Base-by-base conservation (phyloP, 2,329 filamentous ascomycete species). In the Epicoccum sorghinum region DNA sequence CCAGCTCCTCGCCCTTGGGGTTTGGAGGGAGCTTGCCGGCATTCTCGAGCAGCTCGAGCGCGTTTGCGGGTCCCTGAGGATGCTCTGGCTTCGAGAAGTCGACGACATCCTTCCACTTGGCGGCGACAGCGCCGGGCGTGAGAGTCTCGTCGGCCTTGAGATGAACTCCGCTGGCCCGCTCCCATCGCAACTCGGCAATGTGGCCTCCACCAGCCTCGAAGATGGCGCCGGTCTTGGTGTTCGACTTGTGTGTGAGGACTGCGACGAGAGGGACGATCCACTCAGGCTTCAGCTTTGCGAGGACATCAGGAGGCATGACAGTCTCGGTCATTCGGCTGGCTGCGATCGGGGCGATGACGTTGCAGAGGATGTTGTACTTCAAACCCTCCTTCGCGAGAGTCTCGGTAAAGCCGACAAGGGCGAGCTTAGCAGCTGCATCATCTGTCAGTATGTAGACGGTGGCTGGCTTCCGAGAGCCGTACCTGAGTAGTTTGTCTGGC, bases 341-440 rank as follows among this genome's bases (percentile, higher is more conserved):
- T 65, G 93, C 93, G 71, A 97, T 93, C 47, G 95, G 95, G 14
- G 95, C 92, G 79, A 99, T 96, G 68, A 91, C 91, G 77, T 99
- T 99, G 81, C 83, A 86, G 68, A 96, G 79, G 66, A 99, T 98
- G 83, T 98, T 98, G 82, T 99, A 99, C 80, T 98, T 98, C 73
- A 86, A 82, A 64, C 95, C 95, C 81, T 99, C 95, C 83, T 98
- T 98, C 57, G 95, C 95, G 60, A 99, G 84, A 4, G 95, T 97
- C 83, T 99, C 93, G 35, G 93, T 97, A 81, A 98, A 98, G 65
- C 93, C 95, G 59, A 99, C 92, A 80, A 96, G 87, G 62, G 90
- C 90, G 61, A 98, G 84, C 82, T 98, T 99, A 71, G 95, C 95
- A 57, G 95, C 93, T 82, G 52, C 23, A 40, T 23, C 23, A 4